A percentile compares a stretch with the other conserved stretches of the same genome.
Evolutionary conservation across 2,329 filamentous ascomycete species (phyloP).

Genomic region (Pseudovirgaria hyperparasitica): DNA sequence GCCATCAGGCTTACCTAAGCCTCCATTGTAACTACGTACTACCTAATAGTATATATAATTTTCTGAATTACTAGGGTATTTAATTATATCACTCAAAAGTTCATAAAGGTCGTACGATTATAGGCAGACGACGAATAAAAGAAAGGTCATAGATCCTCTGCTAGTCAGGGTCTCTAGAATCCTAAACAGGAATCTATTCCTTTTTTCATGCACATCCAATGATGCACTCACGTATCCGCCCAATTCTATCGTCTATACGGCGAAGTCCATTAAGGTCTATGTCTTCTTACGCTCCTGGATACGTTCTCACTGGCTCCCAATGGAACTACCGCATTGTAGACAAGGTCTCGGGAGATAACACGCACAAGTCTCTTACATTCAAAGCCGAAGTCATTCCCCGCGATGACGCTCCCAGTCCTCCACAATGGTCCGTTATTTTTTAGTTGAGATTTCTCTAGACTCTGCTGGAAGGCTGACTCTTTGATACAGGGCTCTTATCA

Average conservation of each 20-base stretch:
- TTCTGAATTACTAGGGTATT: no score
- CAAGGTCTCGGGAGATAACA: slow-evolving; percentile 6
- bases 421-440: slow-evolving; percentile 6
- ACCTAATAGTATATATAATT: no score
- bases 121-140: no score
- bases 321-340: slow-evolving; percentile 9
- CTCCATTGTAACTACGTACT: no score
- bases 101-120: no score
- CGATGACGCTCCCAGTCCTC: slow-evolving; percentile 3
- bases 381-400: slow-evolving; percentile 7
- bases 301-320: slow-evolving; percentile 5
- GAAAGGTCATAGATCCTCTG: no score
- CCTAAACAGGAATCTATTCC: no score
- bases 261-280: slow-evolving; percentile 7
- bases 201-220: no score
- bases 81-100: no score
- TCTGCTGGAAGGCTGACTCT: slow-evolving; percentile 5
- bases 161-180: no score
- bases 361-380: slow-evolving; percentile 7
- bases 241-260: slow-evolving; percentile 1
- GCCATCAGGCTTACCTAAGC: no score
- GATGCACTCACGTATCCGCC: slow-evolving; percentile 2
- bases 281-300: slow-evolving; percentile 8
- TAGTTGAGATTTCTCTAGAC: slow-evolving; percentile 3
- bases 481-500: slow-evolving; percentile 8